Percentiles rank a stretch among this genome's conserved stretches.
Conservation (phyloP, 139 green algal species). For the Haematococcus lacustris region DNA sequence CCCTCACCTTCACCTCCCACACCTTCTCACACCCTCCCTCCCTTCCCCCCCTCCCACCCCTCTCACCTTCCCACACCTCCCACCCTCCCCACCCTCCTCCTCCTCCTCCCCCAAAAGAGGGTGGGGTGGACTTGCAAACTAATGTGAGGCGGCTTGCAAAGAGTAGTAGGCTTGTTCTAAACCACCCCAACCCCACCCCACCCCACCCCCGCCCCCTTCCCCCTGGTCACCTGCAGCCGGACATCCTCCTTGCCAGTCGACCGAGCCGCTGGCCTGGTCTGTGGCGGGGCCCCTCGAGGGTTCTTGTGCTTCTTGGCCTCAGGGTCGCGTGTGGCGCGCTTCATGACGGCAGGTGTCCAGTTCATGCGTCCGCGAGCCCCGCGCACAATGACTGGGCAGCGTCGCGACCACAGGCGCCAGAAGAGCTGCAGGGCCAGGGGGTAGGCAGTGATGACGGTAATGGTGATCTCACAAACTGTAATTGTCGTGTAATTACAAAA, state of each 20-base stretch:
- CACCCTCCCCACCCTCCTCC: background rate
- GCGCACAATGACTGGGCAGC: constrained; percentile 12
- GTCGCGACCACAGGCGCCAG: background rate
- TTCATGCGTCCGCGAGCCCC: background rate
- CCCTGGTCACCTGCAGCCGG: background rate
- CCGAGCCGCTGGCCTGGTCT: no score
- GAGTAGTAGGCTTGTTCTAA: background rate
- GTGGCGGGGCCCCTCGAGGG: no score
- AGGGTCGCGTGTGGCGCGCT: background rate
- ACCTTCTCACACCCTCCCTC: no score
- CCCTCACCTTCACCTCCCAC: no score
- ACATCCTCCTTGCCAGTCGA: no score
- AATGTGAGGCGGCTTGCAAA: background rate
- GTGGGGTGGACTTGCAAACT: background rate
- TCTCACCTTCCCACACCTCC: background rate
- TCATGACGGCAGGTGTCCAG: constrained; percentile 4
- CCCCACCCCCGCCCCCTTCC: background rate
- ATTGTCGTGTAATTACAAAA: no score
- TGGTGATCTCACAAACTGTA: no score
- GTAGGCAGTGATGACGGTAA: no score
- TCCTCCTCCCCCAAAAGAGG: background rate
- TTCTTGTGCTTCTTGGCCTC: constrained; percentile 11
- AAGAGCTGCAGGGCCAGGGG: background rate
- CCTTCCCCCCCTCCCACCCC: no score
- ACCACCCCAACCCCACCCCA: background rate